Evolutionary conservation across 208 protist genomes (phyloP), one percentile per base, ranked within the genome.

Genomic region (Leishmania turanica): DNA sequence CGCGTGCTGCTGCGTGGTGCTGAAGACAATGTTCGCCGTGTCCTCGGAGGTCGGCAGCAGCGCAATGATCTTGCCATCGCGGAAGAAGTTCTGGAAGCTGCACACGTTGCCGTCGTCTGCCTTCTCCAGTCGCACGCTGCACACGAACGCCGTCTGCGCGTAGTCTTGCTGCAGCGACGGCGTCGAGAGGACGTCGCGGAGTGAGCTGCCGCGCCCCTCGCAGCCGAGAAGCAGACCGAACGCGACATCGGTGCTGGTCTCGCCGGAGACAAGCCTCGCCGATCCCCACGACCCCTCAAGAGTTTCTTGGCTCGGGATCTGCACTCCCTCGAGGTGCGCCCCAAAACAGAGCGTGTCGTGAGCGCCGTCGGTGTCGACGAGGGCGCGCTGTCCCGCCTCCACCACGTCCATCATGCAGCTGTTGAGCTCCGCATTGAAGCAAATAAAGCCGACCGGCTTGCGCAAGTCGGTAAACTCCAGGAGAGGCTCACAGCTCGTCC

Each of bases 81-180:
- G 80, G 77, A 96, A 96, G 84, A 97, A 97, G 79, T 97, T 97
- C 73, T 97, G 95, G 80, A 95, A 97, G 82, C 85, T 88, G 80
- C 91, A 96, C n/a, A 94, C 90, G 85, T 96, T 96, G 54, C 93
- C 91, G 81, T 97, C 92, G 65, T 82, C 83, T 1, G 84, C 45
- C 73, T 89, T 87, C 62, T 91, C 88, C 45, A 97, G 83, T 9
- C 88, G 89, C 5, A 95, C 95, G n/a, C 84, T 84, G 84, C 92
- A 96, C 49, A 97, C 95, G 75, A 92, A 97, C 5, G 86, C 95
- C 17, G 86, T 93, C 81, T 97, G 95, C 5, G 87, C 84, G 75
- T 97, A 96, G 87, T 97, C 93, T 70, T 95, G 87, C 83, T 95
- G 90, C 19, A 97, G 65, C 9, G 89, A 85, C 1, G 88, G 70